A percentile compares a stretch with the other conserved stretches of the same genome.
Evolutionary conservation across 2,329 filamentous ascomycete genomes (phyloP).

Genomic region (Aspergillus flavus): DNA sequence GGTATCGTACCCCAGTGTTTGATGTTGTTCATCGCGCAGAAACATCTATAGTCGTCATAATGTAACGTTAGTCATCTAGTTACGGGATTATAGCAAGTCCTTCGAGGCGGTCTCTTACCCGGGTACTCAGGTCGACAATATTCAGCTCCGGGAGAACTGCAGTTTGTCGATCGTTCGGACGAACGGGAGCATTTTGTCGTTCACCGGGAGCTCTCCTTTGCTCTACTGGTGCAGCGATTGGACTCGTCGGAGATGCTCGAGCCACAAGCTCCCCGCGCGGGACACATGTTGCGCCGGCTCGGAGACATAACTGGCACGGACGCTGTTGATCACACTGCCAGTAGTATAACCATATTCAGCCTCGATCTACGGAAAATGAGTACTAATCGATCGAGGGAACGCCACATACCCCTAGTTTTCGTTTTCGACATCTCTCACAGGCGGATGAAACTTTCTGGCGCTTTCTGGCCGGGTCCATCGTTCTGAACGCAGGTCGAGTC

Average conservation of each 20-base stretch:
- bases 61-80: neutral
- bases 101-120: neutral
- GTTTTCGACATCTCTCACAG: conserved; percentile 1
- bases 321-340: conserved; percentile 1
- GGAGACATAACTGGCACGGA: conserved; percentile 4
- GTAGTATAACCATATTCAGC: neutral
- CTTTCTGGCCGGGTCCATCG: conserved; percentile 4
- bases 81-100: too few species aligned
- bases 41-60: neutral
- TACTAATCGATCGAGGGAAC: neutral
- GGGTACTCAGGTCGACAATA: conserved; percentile 3
- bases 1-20: neutral
- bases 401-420: conserved; percentile 1
- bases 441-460: conserved; percentile 2
- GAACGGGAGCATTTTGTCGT: neutral
- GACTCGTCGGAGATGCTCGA: neutral
- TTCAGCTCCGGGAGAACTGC: neutral
- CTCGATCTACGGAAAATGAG: neutral
- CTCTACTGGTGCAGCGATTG: neutral
- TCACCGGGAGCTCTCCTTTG: neutral
- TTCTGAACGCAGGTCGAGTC: neutral
- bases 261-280: neutral
- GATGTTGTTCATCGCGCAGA: neutral
- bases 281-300: conserved; percentile 1
- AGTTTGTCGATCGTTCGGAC: neutral